These are phyloP conservation scores for Inonotus hispidus DNA, from an alignment of 1,284 basidiomycete species.

Conservation along the genomic window DNA sequence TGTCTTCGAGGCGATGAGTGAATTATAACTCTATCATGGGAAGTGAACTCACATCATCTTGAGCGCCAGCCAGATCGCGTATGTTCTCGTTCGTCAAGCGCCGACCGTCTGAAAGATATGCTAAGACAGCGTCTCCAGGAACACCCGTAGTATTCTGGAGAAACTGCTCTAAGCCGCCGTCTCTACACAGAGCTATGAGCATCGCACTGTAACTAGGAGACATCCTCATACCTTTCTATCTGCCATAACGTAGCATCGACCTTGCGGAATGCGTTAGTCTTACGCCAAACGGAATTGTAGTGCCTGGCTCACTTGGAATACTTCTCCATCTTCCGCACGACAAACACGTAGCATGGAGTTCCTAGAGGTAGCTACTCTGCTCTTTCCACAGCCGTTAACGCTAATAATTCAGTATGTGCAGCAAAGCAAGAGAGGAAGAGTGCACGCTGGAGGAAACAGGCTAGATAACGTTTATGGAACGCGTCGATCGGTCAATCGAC, in stretches of 20 bases:
- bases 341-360: conserved; percentile 63
- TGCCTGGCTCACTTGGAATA: conserved; percentile 36
- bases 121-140: conserved; percentile 60
- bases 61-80: conserved; percentile 62
- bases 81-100: conserved; percentile 63
- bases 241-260: conserved; percentile 63
- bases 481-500: not conserved
- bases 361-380: not conserved
- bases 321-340: conserved; percentile 67
- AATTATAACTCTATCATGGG: conserved; percentile 5
- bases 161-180: conserved; percentile 58
- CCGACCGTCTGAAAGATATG: conserved; percentile 70
- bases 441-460: not conserved
- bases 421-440: not conserved
- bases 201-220: not conserved
- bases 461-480: not conserved
- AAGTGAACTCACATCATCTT: conserved; percentile 54
- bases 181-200: conserved; percentile 32
- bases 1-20: conserved; percentile 35
- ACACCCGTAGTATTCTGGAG: conserved; percentile 63
- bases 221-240: conserved; percentile 54
- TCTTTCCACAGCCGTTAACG: not conserved
- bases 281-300: not conserved
- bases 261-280: conserved; percentile 29
- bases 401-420: not conserved